A percentile compares a stretch with the other conserved stretches of the same genome.
Conservation (phyloP, 306 rosid species). For the Gastrolobium villosum region DNA sequence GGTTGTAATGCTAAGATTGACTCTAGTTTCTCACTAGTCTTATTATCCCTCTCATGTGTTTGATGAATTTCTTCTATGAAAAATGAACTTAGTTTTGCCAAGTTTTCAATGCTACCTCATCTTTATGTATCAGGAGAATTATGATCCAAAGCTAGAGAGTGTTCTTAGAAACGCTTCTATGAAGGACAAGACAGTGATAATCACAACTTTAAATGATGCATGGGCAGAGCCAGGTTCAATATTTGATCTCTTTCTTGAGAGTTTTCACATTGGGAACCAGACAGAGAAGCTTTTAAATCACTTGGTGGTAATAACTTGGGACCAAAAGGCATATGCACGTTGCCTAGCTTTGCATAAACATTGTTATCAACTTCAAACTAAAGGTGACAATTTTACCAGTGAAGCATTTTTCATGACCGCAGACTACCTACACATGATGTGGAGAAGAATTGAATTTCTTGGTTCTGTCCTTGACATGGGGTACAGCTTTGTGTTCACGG, state of each 20-base stretch:
- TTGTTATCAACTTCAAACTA: slow-evolving; percentile 62
- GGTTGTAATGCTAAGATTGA: background rate
- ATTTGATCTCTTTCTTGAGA: slow-evolving; percentile 78
- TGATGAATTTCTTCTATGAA: slow-evolving; percentile 22
- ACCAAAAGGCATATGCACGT: slow-evolving; percentile 71
- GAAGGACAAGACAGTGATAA: slow-evolving; percentile 68
- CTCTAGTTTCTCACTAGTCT: background rate
- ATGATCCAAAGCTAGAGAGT: slow-evolving; percentile 47
- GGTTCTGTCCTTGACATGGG: slow-evolving; percentile 71
- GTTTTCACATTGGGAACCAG: slow-evolving; percentile 71
- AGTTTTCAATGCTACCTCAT: background rate
- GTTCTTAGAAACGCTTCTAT: slow-evolving; percentile 68
- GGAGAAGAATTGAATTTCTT: slow-evolving; percentile 78
- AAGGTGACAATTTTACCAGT: slow-evolving; percentile 62
- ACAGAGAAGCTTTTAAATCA: slow-evolving; percentile 70
- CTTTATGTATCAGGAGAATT: slow-evolving; percentile 21
- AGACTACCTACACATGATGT: slow-evolving; percentile 82
- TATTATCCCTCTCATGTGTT: background rate
- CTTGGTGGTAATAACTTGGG: slow-evolving; percentile 74
- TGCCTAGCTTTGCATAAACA: slow-evolving; percentile 74
- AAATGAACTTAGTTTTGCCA: background rate
- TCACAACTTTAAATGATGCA: slow-evolving; percentile 86
- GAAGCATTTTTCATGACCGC: slow-evolving; percentile 82
- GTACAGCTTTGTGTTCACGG: slow-evolving; percentile 87
- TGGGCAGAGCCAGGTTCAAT: slow-evolving; percentile 87